Conservation (phyloP, 305 asterid species). For the Fraxinus nigra region DNA sequence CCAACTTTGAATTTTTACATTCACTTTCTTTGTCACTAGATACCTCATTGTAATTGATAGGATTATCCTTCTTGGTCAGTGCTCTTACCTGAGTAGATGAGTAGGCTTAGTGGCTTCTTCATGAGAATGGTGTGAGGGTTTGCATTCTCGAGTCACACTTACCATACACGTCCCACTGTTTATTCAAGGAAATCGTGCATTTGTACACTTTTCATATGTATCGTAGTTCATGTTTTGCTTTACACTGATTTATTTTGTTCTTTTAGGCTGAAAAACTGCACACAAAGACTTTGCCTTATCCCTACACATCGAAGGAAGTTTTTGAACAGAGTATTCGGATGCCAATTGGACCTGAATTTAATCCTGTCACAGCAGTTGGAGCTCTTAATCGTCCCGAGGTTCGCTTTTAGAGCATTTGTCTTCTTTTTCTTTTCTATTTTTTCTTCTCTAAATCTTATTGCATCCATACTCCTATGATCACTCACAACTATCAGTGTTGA, state of each 20-base stretch:
- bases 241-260: conserved; percentile 10
- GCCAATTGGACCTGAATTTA: conserved; percentile 94
- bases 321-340: conserved; percentile 77
- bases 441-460: not conserved
- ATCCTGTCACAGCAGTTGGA: conserved; percentile 66
- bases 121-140: not conserved
- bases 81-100: not conserved
- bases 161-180: not conserved
- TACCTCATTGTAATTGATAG: not conserved
- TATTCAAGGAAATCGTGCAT: not conserved
- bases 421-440: not conserved
- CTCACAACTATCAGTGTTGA: not conserved
- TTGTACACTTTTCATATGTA: not conserved
- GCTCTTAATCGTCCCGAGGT: conserved; percentile 94
- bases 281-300: conserved; percentile 79
- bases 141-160: not conserved
- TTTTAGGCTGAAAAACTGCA: conserved; percentile 79
- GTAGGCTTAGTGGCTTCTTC: not conserved
- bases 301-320: conserved; percentile 72
- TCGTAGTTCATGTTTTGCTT: not conserved
- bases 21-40: not conserved
- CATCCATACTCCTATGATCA: not conserved
- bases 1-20: not conserved
- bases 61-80: not conserved
- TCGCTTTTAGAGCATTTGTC: conserved; percentile 13